These are phyloP conservation scores for Salvia rosmarinus DNA, from an alignment of 257 asterid genomes.

Conservation along the genomic window DNA sequence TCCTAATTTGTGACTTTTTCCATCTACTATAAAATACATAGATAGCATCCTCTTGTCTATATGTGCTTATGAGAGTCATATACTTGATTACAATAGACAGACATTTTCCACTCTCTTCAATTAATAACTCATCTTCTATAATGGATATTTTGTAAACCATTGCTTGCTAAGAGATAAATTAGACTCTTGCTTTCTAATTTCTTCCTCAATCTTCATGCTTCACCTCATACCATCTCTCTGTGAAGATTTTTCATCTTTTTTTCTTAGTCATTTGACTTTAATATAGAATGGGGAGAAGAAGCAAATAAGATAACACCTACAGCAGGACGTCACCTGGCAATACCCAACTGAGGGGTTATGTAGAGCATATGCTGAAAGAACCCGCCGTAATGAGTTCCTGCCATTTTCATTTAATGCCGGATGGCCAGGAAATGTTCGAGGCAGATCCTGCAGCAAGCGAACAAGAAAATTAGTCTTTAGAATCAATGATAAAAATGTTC, in stretches of 20 bases:
- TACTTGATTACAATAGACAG: background rate
- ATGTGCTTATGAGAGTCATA: background rate
- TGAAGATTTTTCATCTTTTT: slow-evolving; percentile 13
- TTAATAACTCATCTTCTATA: background rate
- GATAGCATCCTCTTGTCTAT: background rate
- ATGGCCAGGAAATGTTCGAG: slow-evolving; percentile 96
- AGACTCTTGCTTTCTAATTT: slow-evolving; percentile 6
- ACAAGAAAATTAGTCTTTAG: slow-evolving; percentile 34
- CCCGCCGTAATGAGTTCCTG: slow-evolving; percentile 78
- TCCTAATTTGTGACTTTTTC: slow-evolving; percentile 9
- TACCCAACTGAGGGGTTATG: slow-evolving; percentile 96
- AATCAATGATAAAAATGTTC: slow-evolving; percentile 26
- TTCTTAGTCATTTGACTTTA: slow-evolving; percentile 23
- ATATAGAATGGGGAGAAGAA: slow-evolving; percentile 13
- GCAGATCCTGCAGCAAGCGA: slow-evolving; percentile 69
- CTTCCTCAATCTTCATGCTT: slow-evolving; percentile 28
- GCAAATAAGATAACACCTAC: slow-evolving; percentile 26
- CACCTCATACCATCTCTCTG: slow-evolving; percentile 20
- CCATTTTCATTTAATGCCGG: slow-evolving; percentile 90
- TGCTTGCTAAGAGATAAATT: background rate
- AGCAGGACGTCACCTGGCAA: slow-evolving; percentile 69
- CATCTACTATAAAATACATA: slow-evolving; percentile 11
- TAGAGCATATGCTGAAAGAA: slow-evolving; percentile 83
- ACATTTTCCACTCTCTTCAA: background rate
- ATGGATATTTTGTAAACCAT: background rate